phyloP scores from a whole-genome alignment of 495 filamentous ascomycete species.

The Margaritispora aquatica region DNA sequence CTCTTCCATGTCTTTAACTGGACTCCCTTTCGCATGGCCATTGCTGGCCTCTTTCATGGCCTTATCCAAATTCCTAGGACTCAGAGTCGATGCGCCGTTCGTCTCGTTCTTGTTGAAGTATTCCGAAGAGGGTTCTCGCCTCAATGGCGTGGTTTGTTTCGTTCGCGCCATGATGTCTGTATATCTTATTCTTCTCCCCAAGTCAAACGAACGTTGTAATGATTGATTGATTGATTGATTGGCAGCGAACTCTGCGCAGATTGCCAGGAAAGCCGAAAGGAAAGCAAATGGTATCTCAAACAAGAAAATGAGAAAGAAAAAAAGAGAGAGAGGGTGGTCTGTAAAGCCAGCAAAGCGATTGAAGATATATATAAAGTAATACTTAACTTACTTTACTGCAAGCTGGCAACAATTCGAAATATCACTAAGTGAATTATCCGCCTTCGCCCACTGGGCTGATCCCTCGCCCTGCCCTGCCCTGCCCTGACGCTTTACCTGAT shows the following conservation, averaged over 20 bases:
- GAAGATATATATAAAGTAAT: too few species aligned
- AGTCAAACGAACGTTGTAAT: not conserved
- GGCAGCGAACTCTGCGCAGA: not conserved
- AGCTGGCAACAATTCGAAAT: not conserved
- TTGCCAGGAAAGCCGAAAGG: not conserved
- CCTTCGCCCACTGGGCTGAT: not conserved
- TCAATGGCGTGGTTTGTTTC: conserved; percentile 62
- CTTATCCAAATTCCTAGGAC: conserved; percentile 18
- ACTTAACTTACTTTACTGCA: not conserved
- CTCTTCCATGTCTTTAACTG: conserved; percentile 19
- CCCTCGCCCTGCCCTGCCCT: too few species aligned
- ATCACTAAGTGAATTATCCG: not conserved
- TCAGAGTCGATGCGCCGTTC: conserved; percentile 20
- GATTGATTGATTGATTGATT: too few species aligned
- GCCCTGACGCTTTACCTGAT: not conserved
- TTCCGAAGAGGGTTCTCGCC: conserved; percentile 60
- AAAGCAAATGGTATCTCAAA: not conserved
- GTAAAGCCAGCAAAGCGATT: not conserved
- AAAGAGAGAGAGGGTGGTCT: not conserved
- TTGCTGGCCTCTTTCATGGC: conserved; percentile 33
- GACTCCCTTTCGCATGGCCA: conserved; percentile 31
- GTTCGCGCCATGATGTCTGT: conserved; percentile 54
- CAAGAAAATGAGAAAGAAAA: not conserved
- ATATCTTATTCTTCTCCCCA: not conserved
- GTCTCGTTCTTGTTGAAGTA: conserved; percentile 37